These are phyloP conservation scores for Neonectria coccinea DNA, from an alignment of 2,329 filamentous ascomycete genomes.

Conservation along the genomic window DNA sequence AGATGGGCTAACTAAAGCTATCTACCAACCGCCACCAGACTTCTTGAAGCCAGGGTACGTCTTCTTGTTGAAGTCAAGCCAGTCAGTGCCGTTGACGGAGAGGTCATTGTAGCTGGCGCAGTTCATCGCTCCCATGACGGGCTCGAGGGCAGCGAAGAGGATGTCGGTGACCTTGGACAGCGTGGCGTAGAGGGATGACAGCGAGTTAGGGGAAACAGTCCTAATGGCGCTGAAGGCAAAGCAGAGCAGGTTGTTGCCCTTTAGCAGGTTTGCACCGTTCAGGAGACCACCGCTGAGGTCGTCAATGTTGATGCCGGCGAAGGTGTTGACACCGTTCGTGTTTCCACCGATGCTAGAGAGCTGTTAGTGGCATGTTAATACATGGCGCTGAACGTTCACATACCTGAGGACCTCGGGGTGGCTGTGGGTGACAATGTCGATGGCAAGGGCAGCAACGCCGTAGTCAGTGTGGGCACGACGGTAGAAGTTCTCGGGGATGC, in stretches of 20 bases:
- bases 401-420: conserved; percentile 54
- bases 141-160: conserved; percentile 35
- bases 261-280: conserved; percentile 54
- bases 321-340: conserved; percentile 62
- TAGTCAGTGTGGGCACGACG: conserved; percentile 56
- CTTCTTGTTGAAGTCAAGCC: conserved; percentile 36
- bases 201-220: conserved; percentile 56
- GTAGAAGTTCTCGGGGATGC: conserved; percentile 66
- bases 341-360: conserved; percentile 62
- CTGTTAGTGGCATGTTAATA: not conserved
- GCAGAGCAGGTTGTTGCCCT: conserved; percentile 62
- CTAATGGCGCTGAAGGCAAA: conserved; percentile 53
- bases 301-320: conserved; percentile 58
- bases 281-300: conserved; percentile 59
- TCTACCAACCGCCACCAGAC: conserved; percentile 37
- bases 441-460: conserved; percentile 55
- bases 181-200: conserved; percentile 52
- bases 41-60: conserved; percentile 40
- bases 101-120: conserved; percentile 36
- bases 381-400: not conserved
- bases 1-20: conserved; percentile 54
- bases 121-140: conserved; percentile 33
- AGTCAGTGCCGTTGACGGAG: conserved; percentile 37
- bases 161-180: conserved; percentile 38
- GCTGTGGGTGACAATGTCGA: conserved; percentile 55